Base-by-base conservation (phyloP, 352 stramenopile species). In the Blastocystis sp. region DNA sequence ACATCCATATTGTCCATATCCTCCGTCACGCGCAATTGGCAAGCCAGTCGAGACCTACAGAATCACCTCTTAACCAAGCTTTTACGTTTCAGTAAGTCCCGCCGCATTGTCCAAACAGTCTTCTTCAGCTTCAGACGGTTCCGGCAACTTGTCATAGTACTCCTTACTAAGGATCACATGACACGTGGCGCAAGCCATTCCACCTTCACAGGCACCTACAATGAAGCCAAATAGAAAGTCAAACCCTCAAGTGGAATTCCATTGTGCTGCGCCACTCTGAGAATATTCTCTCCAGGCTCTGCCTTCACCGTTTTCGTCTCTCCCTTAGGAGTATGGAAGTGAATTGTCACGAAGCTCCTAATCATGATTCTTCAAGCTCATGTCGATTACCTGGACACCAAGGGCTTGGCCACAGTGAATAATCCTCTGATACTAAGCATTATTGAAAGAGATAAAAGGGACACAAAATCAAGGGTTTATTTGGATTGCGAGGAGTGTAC, bases 131-230 rank as follows among this genome's bases (percentile, higher is more conserved):
- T 87, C 77, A 48, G 43, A 52, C n/a, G 77, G 43, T 45, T 77
- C 62, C 17, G 62, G 62, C 11, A 87, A 21, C 10, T 74, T 69
- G 48, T 87, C 24, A 28, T 87, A 87, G 42, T 59, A 69, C 14
- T 74, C 43, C 45, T 87, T 77, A 21, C 59, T 57, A 60, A 87
- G 48, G 71, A 87, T 87, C 38, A 87, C 77, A 69, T 87, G 77
- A 28, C 77, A 87, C 6, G 77, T 87, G n/a, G 77, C 77, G 52
- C 77, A 87, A 45, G 77, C 77, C 45, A 87, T 64, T 34, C 62
- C 62, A 76, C 77, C 59, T 43, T 87, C 77, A 43, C 77, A 87
- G 42, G 77, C 77, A 76, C 77, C 71, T 81, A 42, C 6, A 81
- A 66, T 66, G n/a, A 57, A 63, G 24, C 17, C 10, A 65, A 63